phyloP scores from a whole-genome alignment of 2,329 filamentous ascomycete genomes.

The Fusarium sp. region DNA sequence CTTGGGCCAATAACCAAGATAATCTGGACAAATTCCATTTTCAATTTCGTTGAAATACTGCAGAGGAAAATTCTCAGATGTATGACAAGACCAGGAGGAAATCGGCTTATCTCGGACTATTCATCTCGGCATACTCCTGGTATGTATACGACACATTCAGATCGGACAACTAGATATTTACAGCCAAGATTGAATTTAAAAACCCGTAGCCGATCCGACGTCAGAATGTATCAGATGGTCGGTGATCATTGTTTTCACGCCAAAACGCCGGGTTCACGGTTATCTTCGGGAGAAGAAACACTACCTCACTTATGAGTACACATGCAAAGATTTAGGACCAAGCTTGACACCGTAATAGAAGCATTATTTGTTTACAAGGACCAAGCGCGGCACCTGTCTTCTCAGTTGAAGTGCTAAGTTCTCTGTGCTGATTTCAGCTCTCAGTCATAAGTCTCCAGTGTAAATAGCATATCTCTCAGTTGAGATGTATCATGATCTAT shows the following conservation, averaged over 20 bases:
- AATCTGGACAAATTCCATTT: accelerated
- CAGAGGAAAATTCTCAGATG: accelerated
- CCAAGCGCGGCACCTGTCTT: accelerated
- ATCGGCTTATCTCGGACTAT: background rate
- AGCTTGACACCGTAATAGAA: no score
- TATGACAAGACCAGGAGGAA: accelerated
- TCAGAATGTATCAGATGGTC: background rate
- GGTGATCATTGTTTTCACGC: accelerated
- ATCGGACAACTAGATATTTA: background rate
- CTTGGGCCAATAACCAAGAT: no score
- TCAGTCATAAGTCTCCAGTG: no score
- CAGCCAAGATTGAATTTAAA: accelerated
- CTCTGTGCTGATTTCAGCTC: no score
- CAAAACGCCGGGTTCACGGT: background rate
- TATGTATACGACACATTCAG: background rate
- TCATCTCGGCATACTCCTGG: background rate
- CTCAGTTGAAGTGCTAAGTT: accelerated
- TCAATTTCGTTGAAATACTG: accelerated
- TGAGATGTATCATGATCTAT: background rate
- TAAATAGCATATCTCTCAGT: no score
- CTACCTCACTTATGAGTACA: background rate
- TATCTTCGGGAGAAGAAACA: no score
- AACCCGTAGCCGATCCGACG: background rate
- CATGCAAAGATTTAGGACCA: accelerated
- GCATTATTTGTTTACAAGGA: accelerated